Conservation (phyloP, 805 yeast species). For the Myxozyma lipomycoides region DNA sequence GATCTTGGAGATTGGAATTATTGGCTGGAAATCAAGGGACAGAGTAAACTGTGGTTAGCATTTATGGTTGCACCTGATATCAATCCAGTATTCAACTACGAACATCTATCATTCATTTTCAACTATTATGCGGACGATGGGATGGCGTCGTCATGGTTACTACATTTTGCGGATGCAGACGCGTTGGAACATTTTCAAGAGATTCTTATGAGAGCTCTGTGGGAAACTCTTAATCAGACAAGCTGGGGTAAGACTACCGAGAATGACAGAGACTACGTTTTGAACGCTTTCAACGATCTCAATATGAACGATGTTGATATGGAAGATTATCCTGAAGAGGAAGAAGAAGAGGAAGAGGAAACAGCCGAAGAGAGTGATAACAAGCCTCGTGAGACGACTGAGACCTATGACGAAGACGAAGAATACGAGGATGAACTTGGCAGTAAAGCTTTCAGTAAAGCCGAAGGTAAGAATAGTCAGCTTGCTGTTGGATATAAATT, state of each 20-base stretch:
- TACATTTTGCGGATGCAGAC: constrained; percentile 48
- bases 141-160: constrained; percentile 56
- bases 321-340: constrained; percentile 37
- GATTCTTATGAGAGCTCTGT: constrained; percentile 49
- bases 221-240: constrained; percentile 55
- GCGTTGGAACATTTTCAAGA: constrained; percentile 51
- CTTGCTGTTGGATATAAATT: constrained; percentile 67
- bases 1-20: constrained; percentile 48
- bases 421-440: constrained; percentile 42
- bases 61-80: constrained; percentile 47
- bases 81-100: constrained; percentile 64
- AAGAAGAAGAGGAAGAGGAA: constrained; percentile 41
- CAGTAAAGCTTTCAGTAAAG: constrained; percentile 37
- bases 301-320: constrained; percentile 38
- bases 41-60: constrained; percentile 39
- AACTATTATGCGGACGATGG: constrained; percentile 46
- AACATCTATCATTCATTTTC: constrained; percentile 59
- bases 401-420: constrained; percentile 30
- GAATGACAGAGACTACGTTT: constrained; percentile 53
- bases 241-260: constrained; percentile 46
- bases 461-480: constrained; percentile 52
- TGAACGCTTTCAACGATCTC: constrained; percentile 49
- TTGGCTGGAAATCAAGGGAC: constrained; percentile 46
- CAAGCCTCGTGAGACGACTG: constrained; percentile 4
- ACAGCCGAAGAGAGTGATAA: constrained; percentile 27